Percentiles rank a stretch among this genome's conserved stretches.
These are phyloP conservation scores for Teratosphaeriaceae sp. DNA, from an alignment of 2,329 filamentous ascomycete genomes.

Conservation along the genomic window DNA sequence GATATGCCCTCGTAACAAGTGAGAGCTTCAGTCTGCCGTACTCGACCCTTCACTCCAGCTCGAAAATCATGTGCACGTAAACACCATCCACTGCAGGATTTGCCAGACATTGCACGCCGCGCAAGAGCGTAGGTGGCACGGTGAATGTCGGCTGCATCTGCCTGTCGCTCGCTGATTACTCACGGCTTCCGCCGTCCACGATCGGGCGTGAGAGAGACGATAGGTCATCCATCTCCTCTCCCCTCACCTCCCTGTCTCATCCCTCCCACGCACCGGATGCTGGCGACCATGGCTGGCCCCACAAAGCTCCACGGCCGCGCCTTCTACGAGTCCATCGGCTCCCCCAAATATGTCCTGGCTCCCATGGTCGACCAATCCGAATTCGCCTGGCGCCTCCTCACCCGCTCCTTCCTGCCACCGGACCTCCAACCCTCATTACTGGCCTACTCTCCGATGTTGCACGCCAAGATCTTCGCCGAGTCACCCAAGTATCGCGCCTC, in stretches of 20 bases:
- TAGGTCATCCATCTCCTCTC: constrained; percentile 3
- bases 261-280: not conserved
- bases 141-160: not conserved
- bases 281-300: constrained; percentile 15
- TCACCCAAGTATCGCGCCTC: constrained; percentile 66
- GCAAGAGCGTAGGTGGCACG: too few relatives aligned
- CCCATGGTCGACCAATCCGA: constrained; percentile 99
- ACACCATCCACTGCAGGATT: too few relatives aligned
- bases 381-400: constrained; percentile 95
- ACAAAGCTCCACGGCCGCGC: constrained; percentile 56
- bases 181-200: not conserved
- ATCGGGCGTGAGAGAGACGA: not conserved
- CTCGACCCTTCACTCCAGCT: too few relatives aligned
- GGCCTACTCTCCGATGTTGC: constrained; percentile 93
- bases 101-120: too few relatives aligned
- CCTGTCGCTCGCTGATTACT: not conserved
- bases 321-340: constrained; percentile 93
- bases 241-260: not conserved
- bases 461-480: constrained; percentile 81
- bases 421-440: constrained; percentile 57
- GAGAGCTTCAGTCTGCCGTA: too few relatives aligned
- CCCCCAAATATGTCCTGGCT: constrained; percentile 81
- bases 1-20: too few relatives aligned
- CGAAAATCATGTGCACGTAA: too few relatives aligned
- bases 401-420: constrained; percentile 78